These are phyloP conservation scores for Pleurotus sapidus DNA, from an alignment of 768 basidiomycete genomes.

Conservation along the genomic window DNA sequence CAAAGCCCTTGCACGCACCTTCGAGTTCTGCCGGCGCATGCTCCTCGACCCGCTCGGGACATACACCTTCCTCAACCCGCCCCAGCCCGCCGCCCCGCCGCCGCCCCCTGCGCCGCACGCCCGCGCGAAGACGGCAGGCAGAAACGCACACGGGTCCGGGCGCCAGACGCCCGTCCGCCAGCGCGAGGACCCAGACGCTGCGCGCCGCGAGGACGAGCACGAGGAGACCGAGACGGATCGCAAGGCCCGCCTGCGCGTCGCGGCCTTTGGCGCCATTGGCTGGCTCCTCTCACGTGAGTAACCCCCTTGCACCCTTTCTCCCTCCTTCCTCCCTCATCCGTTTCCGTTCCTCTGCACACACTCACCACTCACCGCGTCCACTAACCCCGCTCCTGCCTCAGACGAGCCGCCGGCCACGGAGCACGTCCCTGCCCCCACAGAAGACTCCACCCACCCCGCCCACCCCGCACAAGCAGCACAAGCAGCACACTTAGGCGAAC, in stretches of 20 bases:
- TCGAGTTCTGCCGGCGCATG: slow-evolving; percentile 50
- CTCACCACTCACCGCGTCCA: no score
- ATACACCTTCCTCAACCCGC: slow-evolving; percentile 63
- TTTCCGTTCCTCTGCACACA: no score
- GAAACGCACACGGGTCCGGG: slow-evolving; percentile 16
- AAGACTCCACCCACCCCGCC: no score
- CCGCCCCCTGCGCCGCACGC: slow-evolving; percentile 21
- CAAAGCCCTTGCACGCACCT: slow-evolving; percentile 31
- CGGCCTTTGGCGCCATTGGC: slow-evolving; percentile 61
- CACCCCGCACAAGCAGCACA: no score
- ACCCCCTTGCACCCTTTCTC: no score
- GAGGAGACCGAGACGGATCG: slow-evolving; percentile 74
- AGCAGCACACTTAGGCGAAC: no score
- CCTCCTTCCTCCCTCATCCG: no score
- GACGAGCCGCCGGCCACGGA: no score
- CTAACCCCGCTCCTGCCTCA: no score
- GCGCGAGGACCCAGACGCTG: slow-evolving; percentile 25
- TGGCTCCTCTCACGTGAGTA: slow-evolving; percentile 40
- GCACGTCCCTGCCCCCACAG: no score
- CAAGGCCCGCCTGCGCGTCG: slow-evolving; percentile 64
- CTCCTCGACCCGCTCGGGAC: slow-evolving; percentile 61
- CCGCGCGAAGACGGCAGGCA: slow-evolving; percentile 25
- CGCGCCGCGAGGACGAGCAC: slow-evolving; percentile 48
- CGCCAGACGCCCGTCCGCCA: slow-evolving; percentile 14
- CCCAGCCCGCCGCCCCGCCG: slow-evolving; percentile 35